Conservation (phyloP, 73 alveolate genomes). For the Diophrys appendiculata region DNA sequence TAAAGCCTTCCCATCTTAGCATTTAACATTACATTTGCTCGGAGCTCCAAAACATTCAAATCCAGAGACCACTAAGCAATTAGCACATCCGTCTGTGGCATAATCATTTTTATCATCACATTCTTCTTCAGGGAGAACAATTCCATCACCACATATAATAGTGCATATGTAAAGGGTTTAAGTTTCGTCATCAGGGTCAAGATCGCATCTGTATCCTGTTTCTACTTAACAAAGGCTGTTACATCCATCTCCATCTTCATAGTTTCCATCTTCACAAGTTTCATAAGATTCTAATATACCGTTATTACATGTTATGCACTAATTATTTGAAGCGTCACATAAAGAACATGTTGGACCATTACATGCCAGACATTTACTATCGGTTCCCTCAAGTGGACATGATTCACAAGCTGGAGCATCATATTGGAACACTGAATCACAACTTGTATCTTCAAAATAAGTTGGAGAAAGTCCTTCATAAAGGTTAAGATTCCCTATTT, state of each 20-base stretch:
- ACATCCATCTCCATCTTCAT: background rate
- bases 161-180: background rate
- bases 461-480: too few species aligned
- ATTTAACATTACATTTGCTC: background rate
- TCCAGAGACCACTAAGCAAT: background rate
- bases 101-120: background rate
- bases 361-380: too few species aligned
- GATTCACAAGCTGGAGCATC: too few species aligned
- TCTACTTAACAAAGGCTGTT: background rate
- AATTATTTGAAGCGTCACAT: too few species aligned
- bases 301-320: background rate
- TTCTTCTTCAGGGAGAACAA: background rate
- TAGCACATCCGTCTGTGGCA: background rate
- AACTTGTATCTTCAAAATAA: too few species aligned
- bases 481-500: too few species aligned
- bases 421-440: too few species aligned
- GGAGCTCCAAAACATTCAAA: background rate
- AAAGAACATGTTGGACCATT: too few species aligned
- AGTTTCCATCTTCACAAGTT: background rate
- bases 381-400: too few species aligned
- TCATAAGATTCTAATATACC: background rate
- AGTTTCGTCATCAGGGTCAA: too few species aligned
- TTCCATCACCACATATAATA: background rate
- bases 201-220: background rate
- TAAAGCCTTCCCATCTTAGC: background rate